These are phyloP conservation scores for Psilocybe azurescens DNA, from an alignment of 768 basidiomycete species.

Conservation along the genomic window DNA sequence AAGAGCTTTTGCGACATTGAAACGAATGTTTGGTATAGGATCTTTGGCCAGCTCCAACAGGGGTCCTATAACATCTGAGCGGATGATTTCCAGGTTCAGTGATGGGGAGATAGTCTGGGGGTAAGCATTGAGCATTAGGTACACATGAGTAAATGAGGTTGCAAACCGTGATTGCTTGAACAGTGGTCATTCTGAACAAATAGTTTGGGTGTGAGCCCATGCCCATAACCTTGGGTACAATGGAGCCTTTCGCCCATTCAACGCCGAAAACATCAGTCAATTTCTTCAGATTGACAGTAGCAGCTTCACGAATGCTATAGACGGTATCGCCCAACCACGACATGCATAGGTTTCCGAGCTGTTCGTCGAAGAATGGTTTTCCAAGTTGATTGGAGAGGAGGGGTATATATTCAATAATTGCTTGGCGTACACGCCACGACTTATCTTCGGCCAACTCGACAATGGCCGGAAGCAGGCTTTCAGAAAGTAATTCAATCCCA, in stretches of 20 bases:
- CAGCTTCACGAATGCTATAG: slow-evolving; percentile 98
- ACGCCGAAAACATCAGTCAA: slow-evolving; percentile 98
- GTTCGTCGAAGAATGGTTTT: slow-evolving; percentile 96
- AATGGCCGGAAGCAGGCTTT: slow-evolving; percentile 95
- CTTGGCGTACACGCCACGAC: slow-evolving; percentile 99
- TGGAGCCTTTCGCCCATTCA: slow-evolving; percentile 93
- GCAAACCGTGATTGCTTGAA: slow-evolving; percentile 92
- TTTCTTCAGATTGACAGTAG: slow-evolving; percentile 95
- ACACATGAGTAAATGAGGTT: neutral
- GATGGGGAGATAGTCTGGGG: slow-evolving; percentile 92
- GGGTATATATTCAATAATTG: slow-evolving; percentile 99
- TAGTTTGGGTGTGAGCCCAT: slow-evolving; percentile 99
- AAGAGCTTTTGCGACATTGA: slow-evolving; percentile 96
- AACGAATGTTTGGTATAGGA: slow-evolving; percentile 98
- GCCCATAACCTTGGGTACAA: slow-evolving; percentile 95
- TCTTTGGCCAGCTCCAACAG: slow-evolving; percentile 85
- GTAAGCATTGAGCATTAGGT: neutral
- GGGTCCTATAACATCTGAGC: slow-evolving; percentile 82
- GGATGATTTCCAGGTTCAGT: slow-evolving; percentile 82
- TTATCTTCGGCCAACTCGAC: slow-evolving; percentile 99
- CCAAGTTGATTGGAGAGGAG: slow-evolving; percentile 97
- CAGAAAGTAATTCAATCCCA: slow-evolving; percentile 92
- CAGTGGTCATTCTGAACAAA: slow-evolving; percentile 97
- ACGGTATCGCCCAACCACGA: slow-evolving; percentile 99
- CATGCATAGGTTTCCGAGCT: slow-evolving; percentile 97